Evolutionary conservation across 1,139 yeast species (phyloP).

Genomic region (Candida sp.): DNA sequence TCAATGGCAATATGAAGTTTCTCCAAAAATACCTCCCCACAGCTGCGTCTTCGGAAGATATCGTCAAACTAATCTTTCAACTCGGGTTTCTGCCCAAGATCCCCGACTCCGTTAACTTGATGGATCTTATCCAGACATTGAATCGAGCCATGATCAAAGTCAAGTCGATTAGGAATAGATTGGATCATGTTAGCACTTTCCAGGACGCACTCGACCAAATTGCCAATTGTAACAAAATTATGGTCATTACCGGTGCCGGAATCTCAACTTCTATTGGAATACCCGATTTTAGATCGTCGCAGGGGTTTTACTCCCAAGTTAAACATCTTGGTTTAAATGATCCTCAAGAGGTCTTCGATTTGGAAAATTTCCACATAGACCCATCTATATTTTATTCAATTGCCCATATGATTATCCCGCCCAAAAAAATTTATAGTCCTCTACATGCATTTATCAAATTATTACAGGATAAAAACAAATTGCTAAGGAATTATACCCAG

Average conservation of each 20-base stretch:
- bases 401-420: slow-evolving; percentile 84
- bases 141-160: slow-evolving; percentile 64
- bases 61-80: slow-evolving; percentile 43
- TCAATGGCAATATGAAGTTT: slow-evolving; percentile 56
- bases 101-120: slow-evolving; percentile 32
- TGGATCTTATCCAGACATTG: slow-evolving; percentile 47
- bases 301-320: slow-evolving; percentile 77
- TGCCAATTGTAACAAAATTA: slow-evolving; percentile 24
- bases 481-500: slow-evolving; percentile 85
- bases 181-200: slow-evolving; percentile 51
- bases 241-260: slow-evolving; percentile 93
- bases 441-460: slow-evolving; percentile 77
- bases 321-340: slow-evolving; percentile 70
- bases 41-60: slow-evolving; percentile 52
- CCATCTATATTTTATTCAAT: slow-evolving; percentile 81
- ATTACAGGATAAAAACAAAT: slow-evolving; percentile 73
- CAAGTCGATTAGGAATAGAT: slow-evolving; percentile 47
- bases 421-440: slow-evolving; percentile 69
- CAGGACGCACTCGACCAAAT: slow-evolving; percentile 60
- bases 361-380: slow-evolving; percentile 66
- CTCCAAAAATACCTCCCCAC: slow-evolving; percentile 59
- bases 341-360: slow-evolving; percentile 90
- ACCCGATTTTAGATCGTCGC: slow-evolving; percentile 88
- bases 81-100: slow-evolving; percentile 51
- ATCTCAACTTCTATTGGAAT: slow-evolving; percentile 87